These are phyloP conservation scores for Rhizoctonia solani DNA, from an alignment of 1,284 basidiomycete species.

Conservation along the genomic window DNA sequence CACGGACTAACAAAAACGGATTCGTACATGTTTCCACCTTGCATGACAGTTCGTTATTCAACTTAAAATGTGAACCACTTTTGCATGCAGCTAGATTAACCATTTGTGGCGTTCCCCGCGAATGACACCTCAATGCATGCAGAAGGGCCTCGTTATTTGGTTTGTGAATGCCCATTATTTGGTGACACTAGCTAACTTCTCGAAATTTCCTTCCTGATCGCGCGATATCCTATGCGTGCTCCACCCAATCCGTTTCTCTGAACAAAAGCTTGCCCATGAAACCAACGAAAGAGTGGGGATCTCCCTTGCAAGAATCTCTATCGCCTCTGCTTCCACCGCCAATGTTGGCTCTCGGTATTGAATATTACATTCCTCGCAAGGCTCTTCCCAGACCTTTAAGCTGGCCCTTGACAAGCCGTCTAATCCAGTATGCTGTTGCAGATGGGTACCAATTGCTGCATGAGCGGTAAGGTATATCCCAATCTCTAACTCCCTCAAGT, in stretches of 20 bases:
- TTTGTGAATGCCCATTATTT: too few species aligned
- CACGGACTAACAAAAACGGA: too few species aligned
- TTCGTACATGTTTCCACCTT: too few species aligned
- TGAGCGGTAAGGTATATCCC: slow-evolving; percentile 19
- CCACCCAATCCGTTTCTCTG: slow-evolving; percentile 5
- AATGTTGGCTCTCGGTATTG: background rate
- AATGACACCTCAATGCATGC: too few species aligned
- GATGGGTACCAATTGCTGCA: background rate
- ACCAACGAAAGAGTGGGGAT: background rate
- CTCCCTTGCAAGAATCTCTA: background rate
- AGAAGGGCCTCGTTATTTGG: too few species aligned
- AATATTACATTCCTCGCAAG: background rate
- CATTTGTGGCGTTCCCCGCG: too few species aligned
- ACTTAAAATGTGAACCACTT: background rate
- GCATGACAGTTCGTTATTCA: too few species aligned
- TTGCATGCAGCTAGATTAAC: background rate
- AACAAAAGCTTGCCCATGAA: slow-evolving; percentile 17
- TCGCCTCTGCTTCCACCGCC: background rate
- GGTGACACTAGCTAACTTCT: too few species aligned
- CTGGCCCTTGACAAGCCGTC: background rate
- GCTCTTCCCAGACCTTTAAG: background rate
- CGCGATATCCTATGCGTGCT: background rate
- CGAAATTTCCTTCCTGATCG: background rate
- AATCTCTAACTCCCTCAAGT: background rate
- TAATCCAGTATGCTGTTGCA: slow-evolving; percentile 1